Evolutionary conservation across 1,284 basidiomycete genomes (phyloP).

Genomic region (Bjerkandera adusta): DNA sequence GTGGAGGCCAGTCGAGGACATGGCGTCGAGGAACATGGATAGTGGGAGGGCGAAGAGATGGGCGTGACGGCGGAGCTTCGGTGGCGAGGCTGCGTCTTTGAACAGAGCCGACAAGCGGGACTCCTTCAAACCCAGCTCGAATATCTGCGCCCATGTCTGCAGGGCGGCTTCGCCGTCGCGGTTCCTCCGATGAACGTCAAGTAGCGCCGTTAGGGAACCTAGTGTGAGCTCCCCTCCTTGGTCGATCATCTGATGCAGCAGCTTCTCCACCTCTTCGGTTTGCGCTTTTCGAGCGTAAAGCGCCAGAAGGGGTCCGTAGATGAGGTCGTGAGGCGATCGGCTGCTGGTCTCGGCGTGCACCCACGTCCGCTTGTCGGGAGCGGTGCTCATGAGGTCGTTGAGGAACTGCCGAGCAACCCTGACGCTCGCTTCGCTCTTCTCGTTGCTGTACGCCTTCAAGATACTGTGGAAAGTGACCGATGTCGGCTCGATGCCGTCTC

Average conservation of each 20-base stretch:
- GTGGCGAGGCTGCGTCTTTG: conserved; percentile 5
- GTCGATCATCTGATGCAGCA: conserved; percentile 57
- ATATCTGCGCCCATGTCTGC: conserved; percentile 71
- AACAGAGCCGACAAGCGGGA: conserved; percentile 17
- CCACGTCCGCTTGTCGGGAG: conserved; percentile 37
- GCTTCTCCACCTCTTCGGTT: conserved; percentile 54
- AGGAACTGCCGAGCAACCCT: conserved; percentile 63
- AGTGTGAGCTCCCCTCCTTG: conserved; percentile 58
- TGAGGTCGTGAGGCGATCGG: conserved; percentile 44
- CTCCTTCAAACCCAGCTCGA: conserved; percentile 45
- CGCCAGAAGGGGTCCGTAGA: conserved; percentile 68
- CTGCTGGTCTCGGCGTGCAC: conserved; percentile 24
- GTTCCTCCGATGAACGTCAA: conserved; percentile 74
- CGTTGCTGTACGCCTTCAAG: conserved; percentile 57
- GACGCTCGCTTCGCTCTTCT: conserved; percentile 47
- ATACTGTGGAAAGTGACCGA: conserved; percentile 75
- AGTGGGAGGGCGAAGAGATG: conserved; percentile 77
- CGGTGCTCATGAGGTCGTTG: conserved; percentile 40
- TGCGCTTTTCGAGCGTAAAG: conserved; percentile 49
- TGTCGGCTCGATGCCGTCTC: conserved; percentile 65
- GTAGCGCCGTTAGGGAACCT: conserved; percentile 60
- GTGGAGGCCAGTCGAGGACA: conserved; percentile 68
- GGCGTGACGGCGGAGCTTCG: conserved; percentile 33
- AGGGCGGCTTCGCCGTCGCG: conserved; percentile 57
- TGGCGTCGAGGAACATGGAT: conserved; percentile 80